phyloP scores from a whole-genome alignment of 1,139 yeast genomes.

The Pneumocystis oryctolagi region DNA sequence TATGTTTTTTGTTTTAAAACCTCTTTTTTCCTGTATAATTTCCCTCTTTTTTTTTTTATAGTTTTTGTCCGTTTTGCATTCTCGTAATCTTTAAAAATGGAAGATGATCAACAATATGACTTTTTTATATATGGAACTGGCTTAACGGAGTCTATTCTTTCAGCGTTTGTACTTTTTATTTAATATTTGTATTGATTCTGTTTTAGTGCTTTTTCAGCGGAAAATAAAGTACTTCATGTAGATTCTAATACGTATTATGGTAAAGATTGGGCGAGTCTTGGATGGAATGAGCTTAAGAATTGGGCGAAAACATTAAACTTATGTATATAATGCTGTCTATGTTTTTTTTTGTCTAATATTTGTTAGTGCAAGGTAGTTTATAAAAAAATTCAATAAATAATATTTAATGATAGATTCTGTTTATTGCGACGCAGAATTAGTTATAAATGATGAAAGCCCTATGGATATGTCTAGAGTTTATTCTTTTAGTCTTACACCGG shows the following conservation, averaged over 20 bases:
- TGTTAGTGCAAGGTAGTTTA: background rate
- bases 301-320: constrained; percentile 41
- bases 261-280: constrained; percentile 69
- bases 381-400: background rate
- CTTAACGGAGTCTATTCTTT: constrained; percentile 68
- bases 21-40: background rate
- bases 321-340: background rate
- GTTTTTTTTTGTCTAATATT: background rate
- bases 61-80: background rate
- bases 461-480: constrained; percentile 24
- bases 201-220: constrained; percentile 61
- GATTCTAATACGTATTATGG: constrained; percentile 79
- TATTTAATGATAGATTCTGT: background rate
- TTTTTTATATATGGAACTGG: constrained; percentile 90
- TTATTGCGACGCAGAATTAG: background rate
- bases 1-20: background rate
- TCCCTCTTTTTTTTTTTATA: too few species aligned
- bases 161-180: constrained; percentile 34
- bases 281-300: constrained; percentile 64
- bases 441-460: background rate
- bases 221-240: constrained; percentile 66
- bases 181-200: background rate
- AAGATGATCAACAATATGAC: constrained; percentile 37
- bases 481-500: constrained; percentile 82
- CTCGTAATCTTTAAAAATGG: background rate